Conservation (phyloP, 352 stramenopile species). For the Phytophthora litchii region DNA sequence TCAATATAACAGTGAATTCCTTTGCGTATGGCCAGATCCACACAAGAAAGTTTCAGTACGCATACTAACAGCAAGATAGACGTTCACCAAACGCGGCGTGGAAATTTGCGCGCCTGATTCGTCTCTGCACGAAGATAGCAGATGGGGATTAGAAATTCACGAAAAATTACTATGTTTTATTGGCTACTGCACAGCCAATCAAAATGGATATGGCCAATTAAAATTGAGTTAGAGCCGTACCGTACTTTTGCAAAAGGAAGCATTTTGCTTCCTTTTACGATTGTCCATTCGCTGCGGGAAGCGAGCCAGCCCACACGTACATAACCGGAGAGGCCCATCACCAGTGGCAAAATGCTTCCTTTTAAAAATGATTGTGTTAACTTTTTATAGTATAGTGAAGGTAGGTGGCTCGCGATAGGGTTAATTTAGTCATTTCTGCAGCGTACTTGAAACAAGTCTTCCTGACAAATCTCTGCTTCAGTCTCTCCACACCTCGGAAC, state of each 20-base stretch:
- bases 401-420: neutral
- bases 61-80: neutral
- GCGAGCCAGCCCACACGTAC: neutral
- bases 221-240: neutral
- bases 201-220: neutral
- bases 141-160: neutral
- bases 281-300: neutral
- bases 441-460: constrained; percentile 22
- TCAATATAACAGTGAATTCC: neutral
- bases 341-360: constrained; percentile 1
- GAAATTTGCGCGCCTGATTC: neutral
- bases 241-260: constrained; percentile 3
- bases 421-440: constrained; percentile 5
- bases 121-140: neutral
- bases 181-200: neutral
- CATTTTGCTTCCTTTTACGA: constrained; percentile 7
- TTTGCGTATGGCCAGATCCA: neutral
- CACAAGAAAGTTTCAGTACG: neutral
- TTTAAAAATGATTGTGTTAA: constrained; percentile 3
- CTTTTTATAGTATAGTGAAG: constrained; percentile 1
- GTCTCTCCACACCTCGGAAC: constrained; percentile 7
- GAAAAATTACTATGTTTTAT: neutral
- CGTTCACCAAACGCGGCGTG: neutral
- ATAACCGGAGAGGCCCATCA: constrained; percentile 5
- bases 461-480: constrained; percentile 13